phyloP scores from a whole-genome alignment of 352 stramenopile genomes.

The Phytophthora multivora region DNA sequence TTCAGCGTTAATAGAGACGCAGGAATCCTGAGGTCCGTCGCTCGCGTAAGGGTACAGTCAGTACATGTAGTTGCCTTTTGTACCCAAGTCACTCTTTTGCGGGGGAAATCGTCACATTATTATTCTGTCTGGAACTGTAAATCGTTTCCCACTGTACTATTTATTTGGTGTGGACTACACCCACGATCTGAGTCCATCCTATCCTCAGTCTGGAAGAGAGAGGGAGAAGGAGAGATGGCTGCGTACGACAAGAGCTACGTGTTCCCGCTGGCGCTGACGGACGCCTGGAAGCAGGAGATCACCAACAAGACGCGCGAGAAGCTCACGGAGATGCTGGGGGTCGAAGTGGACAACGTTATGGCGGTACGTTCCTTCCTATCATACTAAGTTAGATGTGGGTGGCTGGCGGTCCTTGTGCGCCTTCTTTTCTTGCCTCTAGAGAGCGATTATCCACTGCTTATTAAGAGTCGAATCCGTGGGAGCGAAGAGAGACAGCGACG shows the following conservation, averaged over 20 bases:
- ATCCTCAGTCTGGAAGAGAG: too few relatives aligned
- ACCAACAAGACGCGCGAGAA: constrained; percentile 50
- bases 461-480: constrained; percentile 7
- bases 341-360: constrained; percentile 87
- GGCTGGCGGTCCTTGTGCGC: constrained; percentile 29
- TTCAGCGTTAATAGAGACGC: background rate
- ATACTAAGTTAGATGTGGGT: constrained; percentile 3
- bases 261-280: constrained; percentile 61
- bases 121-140: background rate
- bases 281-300: constrained; percentile 66
- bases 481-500: background rate
- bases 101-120: background rate
- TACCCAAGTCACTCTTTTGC: background rate
- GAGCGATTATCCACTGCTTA: constrained; percentile 9
- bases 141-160: background rate
- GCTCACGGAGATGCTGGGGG: constrained; percentile 79
- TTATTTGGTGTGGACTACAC: background rate
- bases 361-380: constrained; percentile 55
- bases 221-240: constrained; percentile 3
- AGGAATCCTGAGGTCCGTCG: too few relatives aligned
- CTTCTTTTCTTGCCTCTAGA: constrained; percentile 22
- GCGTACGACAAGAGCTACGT: constrained; percentile 56
- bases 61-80: background rate
- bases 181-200: background rate
- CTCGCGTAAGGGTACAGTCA: background rate